A percentile compares a stretch with the other conserved stretches of the same genome.
Conservation (phyloP, 176 grass and related monocot genomes). For the Oryza longistaminata region DNA sequence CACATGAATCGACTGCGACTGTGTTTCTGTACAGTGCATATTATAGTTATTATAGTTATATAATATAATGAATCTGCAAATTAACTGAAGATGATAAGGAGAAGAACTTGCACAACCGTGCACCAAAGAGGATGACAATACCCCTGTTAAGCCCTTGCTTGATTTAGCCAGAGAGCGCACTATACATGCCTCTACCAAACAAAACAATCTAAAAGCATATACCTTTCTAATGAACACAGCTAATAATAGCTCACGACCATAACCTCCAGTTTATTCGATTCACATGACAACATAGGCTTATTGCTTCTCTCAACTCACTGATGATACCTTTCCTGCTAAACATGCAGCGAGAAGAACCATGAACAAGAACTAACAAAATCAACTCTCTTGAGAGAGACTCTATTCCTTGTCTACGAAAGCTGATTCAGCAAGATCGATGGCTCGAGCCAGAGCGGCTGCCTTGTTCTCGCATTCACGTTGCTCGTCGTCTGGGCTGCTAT, state of each 20-base stretch:
- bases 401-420: conserved; percentile 76
- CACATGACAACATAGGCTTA: not conserved
- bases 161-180: not conserved
- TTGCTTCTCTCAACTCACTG: conserved; percentile 24
- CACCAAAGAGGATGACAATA: not conserved
- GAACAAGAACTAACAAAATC: conserved; percentile 3
- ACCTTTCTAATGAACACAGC: not conserved
- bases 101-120: not conserved
- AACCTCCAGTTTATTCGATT: conserved; percentile 35
- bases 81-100: not conserved
- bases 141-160: not conserved
- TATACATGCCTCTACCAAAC: not conserved
- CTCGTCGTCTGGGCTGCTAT: conserved; percentile 87
- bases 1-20: not conserved
- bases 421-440: conserved; percentile 87
- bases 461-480: conserved; percentile 91
- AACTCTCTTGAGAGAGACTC: not conserved
- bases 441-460: conserved; percentile 77
- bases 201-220: not conserved
- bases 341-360: conserved; percentile 24
- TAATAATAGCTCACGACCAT: not conserved
- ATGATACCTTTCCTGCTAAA: conserved; percentile 5
- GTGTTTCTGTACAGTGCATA: not conserved
- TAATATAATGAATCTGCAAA: not conserved
- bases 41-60: not conserved